Evolutionary conservation across 257 asterid genomes (phyloP), one percentile per base, ranked within the genome.

Genomic region (Nicotiana attenuata): DNA sequence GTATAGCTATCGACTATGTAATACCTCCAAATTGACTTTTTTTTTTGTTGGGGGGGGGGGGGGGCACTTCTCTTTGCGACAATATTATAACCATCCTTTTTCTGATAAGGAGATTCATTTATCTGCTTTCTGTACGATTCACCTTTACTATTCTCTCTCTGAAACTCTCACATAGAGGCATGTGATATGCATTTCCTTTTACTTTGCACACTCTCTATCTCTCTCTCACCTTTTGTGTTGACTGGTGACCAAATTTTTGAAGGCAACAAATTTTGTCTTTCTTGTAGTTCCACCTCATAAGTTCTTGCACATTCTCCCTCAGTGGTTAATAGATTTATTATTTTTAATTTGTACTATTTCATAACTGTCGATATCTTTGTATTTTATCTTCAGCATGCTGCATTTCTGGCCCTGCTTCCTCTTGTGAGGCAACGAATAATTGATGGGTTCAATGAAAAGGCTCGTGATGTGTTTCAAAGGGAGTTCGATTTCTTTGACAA

Each of bases 401-500:
- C 95, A 67, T 96, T 96, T 87, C 96, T 90, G 86, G 98, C 83
- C 68, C 84, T 94, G 57, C 90, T 94, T 87, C 99, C 98, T 15
- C 86, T 87, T 82, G 98, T 96, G 66, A 91, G 97, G 88, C 89
- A 96, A 84, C 91, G 89, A 68, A 96, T 96, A 79, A 90, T 96
- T 87, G 94, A 94, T 81, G 90, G 97, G 83, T 96, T 96, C 89
- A 89, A 65, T 87, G 87, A 91, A 19, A 89, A 89, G 85, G 99
- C 99, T 80, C 93, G 85, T 75, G 97, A 86, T 56, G 41, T 94
- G 77, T 96, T 96, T 80, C 88, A 86, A 66, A 90, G 98, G 87
- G 98, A 96, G 89, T 96, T 96, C 87, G 94, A 91, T 89, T 96
- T 96, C 94, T 96, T 96, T 85, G 99, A 96, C 91, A 89, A 96